Evolutionary conservation across 371 early-diverging fungal genomes (phyloP).

Genomic region (Rozella allomycis): DNA sequence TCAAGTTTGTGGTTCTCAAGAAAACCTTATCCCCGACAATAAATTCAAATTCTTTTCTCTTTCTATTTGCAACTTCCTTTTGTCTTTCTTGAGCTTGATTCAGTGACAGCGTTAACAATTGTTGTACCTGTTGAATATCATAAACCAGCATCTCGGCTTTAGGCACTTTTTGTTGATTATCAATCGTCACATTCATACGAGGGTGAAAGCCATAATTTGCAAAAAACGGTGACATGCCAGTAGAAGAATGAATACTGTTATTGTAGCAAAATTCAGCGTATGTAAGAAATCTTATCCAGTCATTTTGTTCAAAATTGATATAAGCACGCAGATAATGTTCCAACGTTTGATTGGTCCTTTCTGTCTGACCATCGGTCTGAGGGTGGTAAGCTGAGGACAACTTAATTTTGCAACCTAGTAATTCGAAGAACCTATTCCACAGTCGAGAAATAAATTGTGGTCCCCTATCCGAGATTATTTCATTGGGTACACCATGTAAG

Average conservation of each 20-base stretch:
- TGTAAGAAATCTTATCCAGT: constrained; percentile 21
- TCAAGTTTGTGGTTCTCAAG: constrained; percentile 6
- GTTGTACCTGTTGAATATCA: too few relatives aligned
- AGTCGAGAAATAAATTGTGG: constrained; percentile 19
- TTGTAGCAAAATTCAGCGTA: constrained; percentile 28
- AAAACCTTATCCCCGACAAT: constrained; percentile 10
- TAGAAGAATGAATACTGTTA: constrained; percentile 11
- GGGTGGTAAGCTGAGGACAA: constrained; percentile 21
- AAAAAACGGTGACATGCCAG: constrained; percentile 7
- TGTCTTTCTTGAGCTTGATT: too few relatives aligned
- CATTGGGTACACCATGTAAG: constrained; percentile 10
- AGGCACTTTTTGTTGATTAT: too few relatives aligned
- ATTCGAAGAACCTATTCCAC: constrained; percentile 10
- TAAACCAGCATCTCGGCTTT: too few relatives aligned
- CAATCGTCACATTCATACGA: too few relatives aligned
- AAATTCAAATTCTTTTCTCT: too few relatives aligned
- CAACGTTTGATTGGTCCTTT: constrained; percentile 19
- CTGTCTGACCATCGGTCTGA: constrained; percentile 29
- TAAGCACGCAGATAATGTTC: constrained; percentile 24
- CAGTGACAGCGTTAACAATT: too few relatives aligned
- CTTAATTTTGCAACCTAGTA: constrained; percentile 6
- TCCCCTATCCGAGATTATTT: constrained; percentile 16
- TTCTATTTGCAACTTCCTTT: too few relatives aligned
- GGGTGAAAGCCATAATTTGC: constrained; percentile 12
- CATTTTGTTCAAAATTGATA: constrained; percentile 13